Evolutionary conservation across 345 rosid genomes (phyloP).

Genomic region (Iberis pinnata): DNA sequence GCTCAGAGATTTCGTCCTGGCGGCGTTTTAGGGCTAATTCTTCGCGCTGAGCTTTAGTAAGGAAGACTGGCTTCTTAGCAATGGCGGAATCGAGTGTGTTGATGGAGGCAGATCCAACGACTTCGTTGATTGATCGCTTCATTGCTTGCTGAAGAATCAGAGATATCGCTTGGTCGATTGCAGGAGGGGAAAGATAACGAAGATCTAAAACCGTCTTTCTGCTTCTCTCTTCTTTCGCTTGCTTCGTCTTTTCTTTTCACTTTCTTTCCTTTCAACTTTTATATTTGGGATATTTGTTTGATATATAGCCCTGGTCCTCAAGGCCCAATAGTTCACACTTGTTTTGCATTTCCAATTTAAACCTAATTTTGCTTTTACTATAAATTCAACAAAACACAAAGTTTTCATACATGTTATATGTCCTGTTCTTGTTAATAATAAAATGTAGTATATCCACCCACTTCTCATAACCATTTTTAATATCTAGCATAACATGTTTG

Average conservation of each 20-base stretch:
- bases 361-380: too few relatives aligned
- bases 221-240: neutral
- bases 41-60: constrained; percentile 56
- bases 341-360: too few relatives aligned
- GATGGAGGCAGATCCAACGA: constrained; percentile 19
- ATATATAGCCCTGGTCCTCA: too few relatives aligned
- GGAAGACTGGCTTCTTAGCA: constrained; percentile 46
- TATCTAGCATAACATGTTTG: too few relatives aligned
- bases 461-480: too few relatives aligned
- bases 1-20: constrained; percentile 48
- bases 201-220: neutral
- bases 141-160: constrained; percentile 14
- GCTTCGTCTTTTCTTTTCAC: neutral
- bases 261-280: neutral
- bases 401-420: too few relatives aligned
- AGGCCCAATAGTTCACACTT: too few relatives aligned
- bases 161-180: constrained; percentile 41
- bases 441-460: too few relatives aligned
- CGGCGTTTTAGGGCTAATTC: constrained; percentile 82
- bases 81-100: constrained; percentile 17
- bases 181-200: constrained; percentile 48
- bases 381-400: too few relatives aligned
- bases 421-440: too few relatives aligned
- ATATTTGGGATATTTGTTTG: too few relatives aligned
- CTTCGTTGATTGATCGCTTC: constrained; percentile 39